A percentile compares a stretch with the other conserved stretches of the same genome.
Evolutionary conservation across 352 stramenopile genomes (phyloP).

Genomic region (Pythium phragmitis): DNA sequence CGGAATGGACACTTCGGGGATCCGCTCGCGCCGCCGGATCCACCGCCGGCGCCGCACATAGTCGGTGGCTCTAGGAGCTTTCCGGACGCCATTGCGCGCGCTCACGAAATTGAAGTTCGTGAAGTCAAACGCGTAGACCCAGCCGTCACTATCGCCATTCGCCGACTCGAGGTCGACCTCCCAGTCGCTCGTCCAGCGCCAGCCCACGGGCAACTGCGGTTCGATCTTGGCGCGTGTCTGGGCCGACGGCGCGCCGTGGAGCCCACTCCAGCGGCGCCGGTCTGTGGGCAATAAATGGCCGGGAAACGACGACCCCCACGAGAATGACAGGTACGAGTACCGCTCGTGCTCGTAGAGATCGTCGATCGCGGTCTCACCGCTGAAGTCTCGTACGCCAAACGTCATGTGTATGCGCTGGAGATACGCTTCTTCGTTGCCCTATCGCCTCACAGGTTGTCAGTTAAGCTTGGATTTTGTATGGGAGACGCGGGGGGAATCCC

Average conservation of each 20-base stretch:
- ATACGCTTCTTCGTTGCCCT: constrained; percentile 59
- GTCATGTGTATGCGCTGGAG: constrained; percentile 61
- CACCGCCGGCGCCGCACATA: constrained; percentile 70
- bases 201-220: constrained; percentile 64
- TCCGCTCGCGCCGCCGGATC: constrained; percentile 51
- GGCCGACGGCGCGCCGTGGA: constrained; percentile 58
- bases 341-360: constrained; percentile 80
- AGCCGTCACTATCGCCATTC: constrained; percentile 67
- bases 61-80: constrained; percentile 52
- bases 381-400: constrained; percentile 69
- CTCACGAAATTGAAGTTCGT: constrained; percentile 72
- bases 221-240: constrained; percentile 61
- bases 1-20: constrained; percentile 10
- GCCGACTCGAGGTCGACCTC: constrained; percentile 45
- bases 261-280: constrained; percentile 53
- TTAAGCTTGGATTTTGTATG: background rate
- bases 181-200: constrained; percentile 70
- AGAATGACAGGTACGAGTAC: constrained; percentile 81
- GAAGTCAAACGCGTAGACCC: constrained; percentile 82
- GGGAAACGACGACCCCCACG: constrained; percentile 65
- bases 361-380: constrained; percentile 61
- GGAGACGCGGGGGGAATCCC: background rate
- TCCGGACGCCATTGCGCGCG: constrained; percentile 55
- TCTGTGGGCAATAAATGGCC: constrained; percentile 72
- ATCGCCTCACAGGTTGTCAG: background rate